Evolutionary conservation across 163 green algal species (phyloP).

Genomic region (Volvox carteri): DNA sequence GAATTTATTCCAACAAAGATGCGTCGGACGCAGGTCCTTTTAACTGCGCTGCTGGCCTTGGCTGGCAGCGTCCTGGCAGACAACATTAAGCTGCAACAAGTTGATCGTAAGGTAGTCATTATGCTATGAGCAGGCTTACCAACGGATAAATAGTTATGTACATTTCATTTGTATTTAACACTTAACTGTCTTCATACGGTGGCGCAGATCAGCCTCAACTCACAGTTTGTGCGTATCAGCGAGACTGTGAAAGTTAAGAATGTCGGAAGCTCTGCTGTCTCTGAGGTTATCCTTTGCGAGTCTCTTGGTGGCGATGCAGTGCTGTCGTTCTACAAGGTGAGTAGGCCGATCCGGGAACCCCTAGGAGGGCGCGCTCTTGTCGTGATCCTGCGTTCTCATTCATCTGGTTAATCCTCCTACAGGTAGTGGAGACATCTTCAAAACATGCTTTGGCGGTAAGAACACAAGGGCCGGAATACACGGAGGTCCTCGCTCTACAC

Average conservation of each 20-base stretch:
- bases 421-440: background rate
- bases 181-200: background rate
- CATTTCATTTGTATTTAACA: background rate
- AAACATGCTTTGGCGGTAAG: background rate
- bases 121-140: background rate
- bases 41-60: constrained; percentile 38
- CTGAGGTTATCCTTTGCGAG: constrained; percentile 66
- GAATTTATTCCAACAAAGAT: background rate
- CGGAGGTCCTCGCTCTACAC: too few species aligned
- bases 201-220: constrained; percentile 72
- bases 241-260: constrained; percentile 69
- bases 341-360: background rate
- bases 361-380: background rate
- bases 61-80: constrained; percentile 36
- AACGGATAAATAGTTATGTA: background rate
- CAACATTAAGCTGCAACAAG: constrained; percentile 58
- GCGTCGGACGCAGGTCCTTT: background rate
- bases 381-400: background rate
- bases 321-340: constrained; percentile 68
- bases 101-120: constrained; percentile 59
- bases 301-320: constrained; percentile 9
- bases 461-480: background rate
- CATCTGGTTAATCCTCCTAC: too few species aligned
- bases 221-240: constrained; percentile 63
- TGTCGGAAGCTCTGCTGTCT: constrained; percentile 42